Conservation (phyloP, 1,284 basidiomycete genomes). For the Cryptococcus maquisensis region DNA sequence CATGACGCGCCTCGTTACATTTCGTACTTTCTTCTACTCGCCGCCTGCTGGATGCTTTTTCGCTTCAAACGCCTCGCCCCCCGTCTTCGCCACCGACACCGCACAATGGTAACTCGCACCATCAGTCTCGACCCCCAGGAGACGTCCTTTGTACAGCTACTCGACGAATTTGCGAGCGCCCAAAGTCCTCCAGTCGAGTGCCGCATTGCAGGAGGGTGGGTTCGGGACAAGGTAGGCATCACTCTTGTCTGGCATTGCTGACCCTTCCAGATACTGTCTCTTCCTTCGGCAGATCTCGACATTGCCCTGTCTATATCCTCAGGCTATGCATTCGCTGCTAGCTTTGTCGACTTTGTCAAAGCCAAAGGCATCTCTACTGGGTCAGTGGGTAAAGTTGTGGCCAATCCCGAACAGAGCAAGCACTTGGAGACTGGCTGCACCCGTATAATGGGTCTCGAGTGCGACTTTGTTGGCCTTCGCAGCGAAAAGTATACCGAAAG, state of each 20-base stretch:
- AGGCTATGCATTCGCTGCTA: conserved; percentile 81
- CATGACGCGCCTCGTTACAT: background rate
- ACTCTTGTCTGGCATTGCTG: background rate
- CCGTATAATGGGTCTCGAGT: conserved; percentile 71
- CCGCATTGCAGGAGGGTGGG: conserved; percentile 93
- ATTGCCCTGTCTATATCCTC: conserved; percentile 86
- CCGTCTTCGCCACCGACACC: background rate
- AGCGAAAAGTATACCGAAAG: conserved; percentile 88
- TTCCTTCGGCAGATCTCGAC: conserved; percentile 87
- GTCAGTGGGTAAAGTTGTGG: conserved; percentile 72
- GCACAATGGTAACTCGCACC: background rate
- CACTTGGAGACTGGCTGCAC: conserved; percentile 96
- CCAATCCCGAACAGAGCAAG: conserved; percentile 96
- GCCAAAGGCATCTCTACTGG: conserved; percentile 58
- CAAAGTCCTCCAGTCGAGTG: conserved; percentile 56
- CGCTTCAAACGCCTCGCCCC: background rate
- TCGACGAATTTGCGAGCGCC: conserved; percentile 39
- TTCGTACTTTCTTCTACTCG: background rate
- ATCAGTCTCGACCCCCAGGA: conserved; percentile 30
- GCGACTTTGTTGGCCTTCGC: conserved; percentile 93
- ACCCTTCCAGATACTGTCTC: conserved; percentile 65
- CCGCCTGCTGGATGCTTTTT: background rate
- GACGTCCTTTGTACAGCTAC: conserved; percentile 34
- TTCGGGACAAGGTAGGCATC: conserved; percentile 81
- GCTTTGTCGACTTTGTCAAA: conserved; percentile 65